Percentiles rank a stretch among this genome's conserved stretches.
phyloP scores from a whole-genome alignment of 306 rosid genomes.

The Gynostemma pentaphyllum region DNA sequence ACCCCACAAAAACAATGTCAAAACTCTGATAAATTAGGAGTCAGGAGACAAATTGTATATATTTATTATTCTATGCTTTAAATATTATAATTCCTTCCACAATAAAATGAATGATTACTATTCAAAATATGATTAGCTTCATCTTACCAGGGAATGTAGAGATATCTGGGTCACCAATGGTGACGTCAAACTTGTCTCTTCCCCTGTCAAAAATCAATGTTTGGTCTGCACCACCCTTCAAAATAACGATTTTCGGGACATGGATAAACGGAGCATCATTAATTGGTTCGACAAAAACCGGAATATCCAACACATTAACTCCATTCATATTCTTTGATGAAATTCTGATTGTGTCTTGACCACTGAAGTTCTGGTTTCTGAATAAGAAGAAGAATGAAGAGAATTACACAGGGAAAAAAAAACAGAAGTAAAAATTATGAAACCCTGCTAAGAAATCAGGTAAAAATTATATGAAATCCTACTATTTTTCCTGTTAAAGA shows the following conservation, averaged over 20 bases:
- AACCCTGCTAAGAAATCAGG: too few relatives aligned
- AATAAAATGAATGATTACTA: too few relatives aligned
- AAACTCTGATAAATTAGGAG: background rate
- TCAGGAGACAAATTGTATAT: too few relatives aligned
- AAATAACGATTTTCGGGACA: constrained; percentile 44
- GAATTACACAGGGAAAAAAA: background rate
- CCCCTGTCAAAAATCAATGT: constrained; percentile 50
- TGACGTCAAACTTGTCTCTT: constrained; percentile 52
- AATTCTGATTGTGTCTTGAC: constrained; percentile 44
- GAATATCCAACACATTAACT: constrained; percentile 42
- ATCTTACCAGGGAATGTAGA: constrained; percentile 48
- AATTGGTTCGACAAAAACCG: constrained; percentile 56
- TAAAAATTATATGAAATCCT: too few relatives aligned
- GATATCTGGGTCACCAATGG: constrained; percentile 74
- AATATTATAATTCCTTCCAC: too few relatives aligned
- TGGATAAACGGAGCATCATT: constrained; percentile 73
- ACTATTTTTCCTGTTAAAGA: background rate
- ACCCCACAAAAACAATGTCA: constrained; percentile 12
- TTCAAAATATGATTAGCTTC: background rate
- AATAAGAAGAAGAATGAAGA: background rate
- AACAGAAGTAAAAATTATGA: too few relatives aligned
- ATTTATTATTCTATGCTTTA: too few relatives aligned
- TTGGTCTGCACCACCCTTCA: constrained; percentile 44
- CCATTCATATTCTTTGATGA: constrained; percentile 57
- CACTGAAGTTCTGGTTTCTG: constrained; percentile 67